Evolutionary conservation across 495 filamentous ascomycete genomes (phyloP).

Genomic region (Penicillium antarcticum): DNA sequence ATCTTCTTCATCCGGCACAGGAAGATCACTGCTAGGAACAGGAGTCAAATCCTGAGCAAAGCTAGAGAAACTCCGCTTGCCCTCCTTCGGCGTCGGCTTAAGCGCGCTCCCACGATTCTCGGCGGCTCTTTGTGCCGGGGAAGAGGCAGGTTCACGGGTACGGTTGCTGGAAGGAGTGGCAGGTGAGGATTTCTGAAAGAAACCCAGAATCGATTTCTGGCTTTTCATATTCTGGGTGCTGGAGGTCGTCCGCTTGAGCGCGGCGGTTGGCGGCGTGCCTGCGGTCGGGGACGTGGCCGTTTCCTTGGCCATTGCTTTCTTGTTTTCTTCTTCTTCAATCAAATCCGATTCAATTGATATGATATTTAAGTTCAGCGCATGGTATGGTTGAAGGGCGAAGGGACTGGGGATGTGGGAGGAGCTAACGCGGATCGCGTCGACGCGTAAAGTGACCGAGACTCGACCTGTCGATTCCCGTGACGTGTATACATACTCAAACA

Average conservation of each 20-base stretch:
- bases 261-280: slow-evolving; percentile 32
- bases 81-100: slow-evolving; percentile 27
- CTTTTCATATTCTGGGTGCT: slow-evolving; percentile 58
- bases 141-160: slow-evolving; percentile 36
- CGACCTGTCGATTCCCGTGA: slow-evolving; percentile 5
- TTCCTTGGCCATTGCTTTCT: slow-evolving; percentile 34
- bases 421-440: slow-evolving; percentile 37
- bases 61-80: slow-evolving; percentile 40
- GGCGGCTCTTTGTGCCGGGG: slow-evolving; percentile 41
- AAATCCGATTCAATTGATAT: background rate
- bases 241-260: slow-evolving; percentile 44
- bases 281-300: slow-evolving; percentile 38
- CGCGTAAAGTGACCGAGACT: slow-evolving; percentile 34
- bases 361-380: background rate
- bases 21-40: slow-evolving; percentile 75
- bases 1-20: slow-evolving; percentile 36
- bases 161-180: slow-evolving; percentile 35
- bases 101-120: slow-evolving; percentile 23
- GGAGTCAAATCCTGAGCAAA: slow-evolving; percentile 59
- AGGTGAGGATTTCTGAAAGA: slow-evolving; percentile 70
- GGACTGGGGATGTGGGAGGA: slow-evolving; percentile 1
- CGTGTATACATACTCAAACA: background rate
- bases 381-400: background rate
- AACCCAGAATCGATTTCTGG: slow-evolving; percentile 78
- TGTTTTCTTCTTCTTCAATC: background rate